Percentiles rank a stretch among this genome's conserved stretches.
Evolutionary conservation across 1,284 basidiomycete genomes (phyloP).

Genomic region (Athelia psychrophila): DNA sequence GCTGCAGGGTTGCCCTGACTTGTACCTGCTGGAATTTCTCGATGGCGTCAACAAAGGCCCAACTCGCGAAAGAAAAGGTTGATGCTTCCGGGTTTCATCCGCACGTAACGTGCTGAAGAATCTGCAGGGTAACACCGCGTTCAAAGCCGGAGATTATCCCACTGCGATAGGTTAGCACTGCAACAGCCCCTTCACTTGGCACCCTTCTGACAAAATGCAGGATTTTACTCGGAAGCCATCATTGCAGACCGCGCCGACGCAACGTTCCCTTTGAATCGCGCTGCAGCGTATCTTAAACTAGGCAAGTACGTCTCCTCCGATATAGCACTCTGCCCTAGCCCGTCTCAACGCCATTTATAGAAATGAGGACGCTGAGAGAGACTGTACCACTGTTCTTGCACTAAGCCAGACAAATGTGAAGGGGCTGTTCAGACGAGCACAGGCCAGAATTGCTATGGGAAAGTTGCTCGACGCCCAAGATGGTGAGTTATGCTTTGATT

Average conservation of each 20-base stretch:
- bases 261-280: constrained; percentile 75
- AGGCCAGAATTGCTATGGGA: constrained; percentile 55
- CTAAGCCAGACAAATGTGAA: constrained; percentile 63
- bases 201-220: too few species aligned
- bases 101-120: not conserved
- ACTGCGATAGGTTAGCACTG: constrained; percentile 52
- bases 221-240: constrained; percentile 64
- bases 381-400: constrained; percentile 57
- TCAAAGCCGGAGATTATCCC: constrained; percentile 50
- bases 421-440: constrained; percentile 68
- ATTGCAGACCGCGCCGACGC: constrained; percentile 59
- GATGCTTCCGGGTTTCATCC: not conserved
- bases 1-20: too few species aligned
- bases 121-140: constrained; percentile 60
- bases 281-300: constrained; percentile 81
- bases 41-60: constrained; percentile 32
- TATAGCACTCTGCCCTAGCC: constrained; percentile 7
- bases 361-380: constrained; percentile 70
- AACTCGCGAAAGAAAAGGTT: constrained; percentile 28
- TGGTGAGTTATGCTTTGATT: constrained; percentile 39
- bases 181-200: too few species aligned
- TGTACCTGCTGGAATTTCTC: not conserved
- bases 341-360: constrained; percentile 32
- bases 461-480: constrained; percentile 49
- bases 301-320: constrained; percentile 62